These are phyloP conservation scores for Chaetomium olivaceum DNA, from an alignment of 2,329 filamentous ascomycete genomes.

Conservation along the genomic window DNA sequence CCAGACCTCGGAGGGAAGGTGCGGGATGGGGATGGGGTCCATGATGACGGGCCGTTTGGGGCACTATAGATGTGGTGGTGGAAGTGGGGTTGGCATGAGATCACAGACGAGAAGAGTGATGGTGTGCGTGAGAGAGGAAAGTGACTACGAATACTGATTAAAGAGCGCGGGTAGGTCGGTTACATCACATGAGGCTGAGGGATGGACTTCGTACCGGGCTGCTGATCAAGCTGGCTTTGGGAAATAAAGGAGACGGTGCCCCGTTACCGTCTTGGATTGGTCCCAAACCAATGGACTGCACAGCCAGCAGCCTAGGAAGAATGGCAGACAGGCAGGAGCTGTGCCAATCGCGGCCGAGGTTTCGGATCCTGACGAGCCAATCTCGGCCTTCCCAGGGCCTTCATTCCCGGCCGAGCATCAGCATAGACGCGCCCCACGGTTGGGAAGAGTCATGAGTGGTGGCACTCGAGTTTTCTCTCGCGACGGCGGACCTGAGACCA, in stretches of 20 bases:
- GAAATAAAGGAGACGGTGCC: constrained; percentile 1
- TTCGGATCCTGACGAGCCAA: constrained; percentile 4
- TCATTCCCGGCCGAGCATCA: neutral
- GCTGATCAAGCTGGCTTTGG: neutral
- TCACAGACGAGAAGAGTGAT: neutral
- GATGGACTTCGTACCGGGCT: neutral
- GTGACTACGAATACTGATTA: neutral
- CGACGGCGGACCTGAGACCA: neutral
- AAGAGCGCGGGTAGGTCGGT: neutral
- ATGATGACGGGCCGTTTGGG: neutral
- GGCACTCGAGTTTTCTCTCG: neutral
- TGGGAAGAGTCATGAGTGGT: constrained; percentile 10
- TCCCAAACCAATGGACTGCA: neutral
- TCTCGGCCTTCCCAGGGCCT: constrained; percentile 4
- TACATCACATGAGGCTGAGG: neutral
- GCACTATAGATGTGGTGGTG: neutral
- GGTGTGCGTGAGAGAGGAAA: neutral
- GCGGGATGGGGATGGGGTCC: constrained; percentile 5
- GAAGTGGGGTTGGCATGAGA: neutral
- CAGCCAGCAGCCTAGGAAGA: neutral
- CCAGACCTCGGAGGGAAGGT: constrained; percentile 29
- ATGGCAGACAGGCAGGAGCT: neutral
- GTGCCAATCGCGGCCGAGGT: constrained; percentile 4
- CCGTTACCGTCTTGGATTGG: constrained; percentile 5
- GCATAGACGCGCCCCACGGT: neutral